Conservation (phyloP, 2,329 filamentous ascomycete genomes). For the Ambrosiella cleistominuta region DNA sequence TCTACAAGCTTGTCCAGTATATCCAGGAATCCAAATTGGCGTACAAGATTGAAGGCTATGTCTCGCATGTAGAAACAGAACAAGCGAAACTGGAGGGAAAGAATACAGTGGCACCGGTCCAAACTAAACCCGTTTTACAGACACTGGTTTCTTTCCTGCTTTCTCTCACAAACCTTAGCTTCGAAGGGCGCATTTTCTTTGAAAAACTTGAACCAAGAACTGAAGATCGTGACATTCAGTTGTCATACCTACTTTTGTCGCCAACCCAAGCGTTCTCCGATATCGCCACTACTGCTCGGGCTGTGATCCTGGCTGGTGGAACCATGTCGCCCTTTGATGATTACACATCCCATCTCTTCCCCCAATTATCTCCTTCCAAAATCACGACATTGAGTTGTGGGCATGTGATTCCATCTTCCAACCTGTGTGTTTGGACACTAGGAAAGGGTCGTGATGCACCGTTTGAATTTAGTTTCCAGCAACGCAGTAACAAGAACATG, state of each 20-base stretch:
- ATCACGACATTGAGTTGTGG: slow-evolving; percentile 79
- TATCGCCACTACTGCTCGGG: slow-evolving; percentile 66
- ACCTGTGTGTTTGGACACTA: slow-evolving; percentile 63
- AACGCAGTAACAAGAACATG: slow-evolving; percentile 50
- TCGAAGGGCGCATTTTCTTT: slow-evolving; percentile 49
- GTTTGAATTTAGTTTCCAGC: slow-evolving; percentile 81
- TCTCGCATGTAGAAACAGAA: slow-evolving; percentile 39
- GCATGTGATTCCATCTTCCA: slow-evolving; percentile 74
- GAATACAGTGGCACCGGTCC: slow-evolving; percentile 3
- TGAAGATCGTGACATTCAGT: slow-evolving; percentile 29
- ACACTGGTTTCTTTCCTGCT: slow-evolving; percentile 47
- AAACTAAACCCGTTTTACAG: slow-evolving; percentile 34
- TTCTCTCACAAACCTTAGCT: slow-evolving; percentile 71
- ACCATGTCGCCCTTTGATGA: slow-evolving; percentile 97
- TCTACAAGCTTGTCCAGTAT: slow-evolving; percentile 75
- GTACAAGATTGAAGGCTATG: slow-evolving; percentile 85
- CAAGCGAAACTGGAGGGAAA: slow-evolving; percentile 20
- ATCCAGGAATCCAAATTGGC: slow-evolving; percentile 84
- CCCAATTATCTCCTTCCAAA: slow-evolving; percentile 43
- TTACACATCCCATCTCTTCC: slow-evolving; percentile 73
- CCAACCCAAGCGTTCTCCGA: slow-evolving; percentile 82
- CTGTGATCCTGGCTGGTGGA: slow-evolving; percentile 80
- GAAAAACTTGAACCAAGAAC: slow-evolving; percentile 25
- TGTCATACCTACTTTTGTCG: slow-evolving; percentile 80
- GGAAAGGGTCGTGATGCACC: slow-evolving; percentile 19